Conservation (phyloP, 2,329 filamentous ascomycete species). For the Chlorencoelia australis region DNA sequence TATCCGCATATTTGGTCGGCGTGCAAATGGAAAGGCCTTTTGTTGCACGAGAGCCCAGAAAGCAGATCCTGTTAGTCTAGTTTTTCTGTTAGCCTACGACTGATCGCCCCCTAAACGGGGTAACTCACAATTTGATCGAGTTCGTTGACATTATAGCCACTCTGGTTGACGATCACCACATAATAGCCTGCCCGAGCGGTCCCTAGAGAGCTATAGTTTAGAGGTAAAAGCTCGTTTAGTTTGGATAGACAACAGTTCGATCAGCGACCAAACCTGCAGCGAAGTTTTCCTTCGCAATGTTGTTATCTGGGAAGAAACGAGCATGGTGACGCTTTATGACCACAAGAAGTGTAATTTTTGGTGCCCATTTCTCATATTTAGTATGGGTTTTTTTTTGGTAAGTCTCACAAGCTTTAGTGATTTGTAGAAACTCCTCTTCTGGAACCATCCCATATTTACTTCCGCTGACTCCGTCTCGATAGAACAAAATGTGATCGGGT, state of each 20-base stretch:
- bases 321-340: constrained; percentile 1
- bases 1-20: constrained; percentile 80
- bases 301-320: neutral
- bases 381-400: too few relatives aligned
- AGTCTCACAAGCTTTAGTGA: constrained; percentile 13
- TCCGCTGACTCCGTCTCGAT: constrained; percentile 30
- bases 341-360: neutral
- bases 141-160: constrained; percentile 49
- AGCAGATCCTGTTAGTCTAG: constrained; percentile 71
- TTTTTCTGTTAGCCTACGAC: neutral
- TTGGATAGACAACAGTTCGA: neutral
- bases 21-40: constrained; percentile 77
- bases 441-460: constrained; percentile 24
- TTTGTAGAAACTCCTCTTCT: constrained; percentile 21
- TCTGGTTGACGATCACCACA: neutral
- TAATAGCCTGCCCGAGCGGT: constrained; percentile 4
- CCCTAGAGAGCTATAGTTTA: neutral
- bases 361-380: too few relatives aligned
- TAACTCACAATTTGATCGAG: constrained; percentile 45
- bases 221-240: constrained; percentile 1
- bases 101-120: neutral
- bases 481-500: constrained; percentile 21
- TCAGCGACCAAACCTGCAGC: neutral
- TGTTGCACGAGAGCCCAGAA: constrained; percentile 72
- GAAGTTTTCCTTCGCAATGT: constrained; percentile 4